These are phyloP conservation scores for Mortierella sp. DNA, from an alignment of 371 early-diverging fungal genomes.

Conservation along the genomic window DNA sequence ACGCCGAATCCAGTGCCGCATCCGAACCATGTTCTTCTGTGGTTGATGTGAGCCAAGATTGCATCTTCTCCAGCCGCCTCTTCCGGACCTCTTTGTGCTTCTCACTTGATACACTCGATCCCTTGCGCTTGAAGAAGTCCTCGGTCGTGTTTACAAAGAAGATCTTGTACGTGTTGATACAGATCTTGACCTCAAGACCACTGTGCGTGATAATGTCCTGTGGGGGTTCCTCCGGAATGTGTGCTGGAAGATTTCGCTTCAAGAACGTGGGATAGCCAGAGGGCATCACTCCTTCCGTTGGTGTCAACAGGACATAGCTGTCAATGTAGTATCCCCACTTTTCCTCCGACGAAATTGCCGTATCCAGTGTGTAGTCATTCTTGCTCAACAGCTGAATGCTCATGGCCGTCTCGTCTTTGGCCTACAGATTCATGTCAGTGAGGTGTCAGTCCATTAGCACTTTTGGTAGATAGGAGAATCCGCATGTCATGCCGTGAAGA, in stretches of 20 bases:
- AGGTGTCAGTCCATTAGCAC: too few relatives aligned
- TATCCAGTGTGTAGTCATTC: slow-evolving; percentile 84
- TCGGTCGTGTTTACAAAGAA: slow-evolving; percentile 85
- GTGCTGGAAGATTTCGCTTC: slow-evolving; percentile 61
- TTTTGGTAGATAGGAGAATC: slow-evolving; percentile 6
- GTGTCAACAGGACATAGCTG: slow-evolving; percentile 83
- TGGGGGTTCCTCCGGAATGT: slow-evolving; percentile 58
- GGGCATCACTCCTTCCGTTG: slow-evolving; percentile 77
- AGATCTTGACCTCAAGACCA: slow-evolving; percentile 88
- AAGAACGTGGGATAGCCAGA: slow-evolving; percentile 73
- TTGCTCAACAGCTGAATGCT: slow-evolving; percentile 88
- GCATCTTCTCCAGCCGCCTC: slow-evolving; percentile 36
- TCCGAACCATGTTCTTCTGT: slow-evolving; percentile 36
- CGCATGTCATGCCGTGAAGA: slow-evolving; percentile 11
- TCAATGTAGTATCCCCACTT: slow-evolving; percentile 94
- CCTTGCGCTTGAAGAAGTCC: slow-evolving; percentile 70
- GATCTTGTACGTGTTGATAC: slow-evolving; percentile 88
- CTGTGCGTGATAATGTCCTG: slow-evolving; percentile 71
- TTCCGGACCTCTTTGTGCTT: slow-evolving; percentile 24
- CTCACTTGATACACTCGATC: slow-evolving; percentile 17
- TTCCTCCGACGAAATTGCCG: slow-evolving; percentile 84
- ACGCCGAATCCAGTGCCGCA: slow-evolving; percentile 12
- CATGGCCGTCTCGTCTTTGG: slow-evolving; percentile 70
- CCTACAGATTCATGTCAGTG: too few relatives aligned
- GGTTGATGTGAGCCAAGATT: slow-evolving; percentile 37